Conservation (phyloP, 805 yeast genomes). For the Kazachstania psychrophila region DNA sequence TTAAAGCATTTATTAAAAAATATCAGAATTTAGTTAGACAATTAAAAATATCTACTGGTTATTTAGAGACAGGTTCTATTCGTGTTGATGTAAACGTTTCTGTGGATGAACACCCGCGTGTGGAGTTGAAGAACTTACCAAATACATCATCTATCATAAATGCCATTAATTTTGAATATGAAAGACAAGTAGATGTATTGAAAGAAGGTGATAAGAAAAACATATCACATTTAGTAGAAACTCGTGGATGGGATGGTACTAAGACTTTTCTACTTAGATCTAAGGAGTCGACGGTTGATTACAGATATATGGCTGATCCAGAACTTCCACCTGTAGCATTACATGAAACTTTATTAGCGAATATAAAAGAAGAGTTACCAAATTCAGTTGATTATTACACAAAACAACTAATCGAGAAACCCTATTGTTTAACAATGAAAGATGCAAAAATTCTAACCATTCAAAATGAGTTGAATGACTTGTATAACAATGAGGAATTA, state of each 20-base stretch:
- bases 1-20: constrained; percentile 70
- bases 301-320: constrained; percentile 90
- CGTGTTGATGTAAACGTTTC: constrained; percentile 93
- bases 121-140: constrained; percentile 84
- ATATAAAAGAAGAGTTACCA: constrained; percentile 40
- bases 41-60: constrained; percentile 74
- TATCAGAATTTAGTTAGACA: constrained; percentile 63
- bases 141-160: constrained; percentile 69
- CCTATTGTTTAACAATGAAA: constrained; percentile 52
- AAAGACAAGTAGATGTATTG: constrained; percentile 52
- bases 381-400: constrained; percentile 54
- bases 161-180: constrained; percentile 67
- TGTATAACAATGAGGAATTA: constrained; percentile 30
- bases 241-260: constrained; percentile 87
- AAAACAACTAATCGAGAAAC: constrained; percentile 35
- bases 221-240: constrained; percentile 39
- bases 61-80: constrained; percentile 89
- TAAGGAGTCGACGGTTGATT: constrained; percentile 78
- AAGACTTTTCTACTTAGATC: constrained; percentile 58
- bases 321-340: constrained; percentile 61
- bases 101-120: constrained; percentile 58
- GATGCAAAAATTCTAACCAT: constrained; percentile 66
- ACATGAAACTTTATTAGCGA: constrained; percentile 31
- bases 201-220: constrained; percentile 29
- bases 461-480: constrained; percentile 26